These are phyloP conservation scores for Przewalskia tangutica DNA, from an alignment of 257 asterid species.

Conservation along the genomic window DNA sequence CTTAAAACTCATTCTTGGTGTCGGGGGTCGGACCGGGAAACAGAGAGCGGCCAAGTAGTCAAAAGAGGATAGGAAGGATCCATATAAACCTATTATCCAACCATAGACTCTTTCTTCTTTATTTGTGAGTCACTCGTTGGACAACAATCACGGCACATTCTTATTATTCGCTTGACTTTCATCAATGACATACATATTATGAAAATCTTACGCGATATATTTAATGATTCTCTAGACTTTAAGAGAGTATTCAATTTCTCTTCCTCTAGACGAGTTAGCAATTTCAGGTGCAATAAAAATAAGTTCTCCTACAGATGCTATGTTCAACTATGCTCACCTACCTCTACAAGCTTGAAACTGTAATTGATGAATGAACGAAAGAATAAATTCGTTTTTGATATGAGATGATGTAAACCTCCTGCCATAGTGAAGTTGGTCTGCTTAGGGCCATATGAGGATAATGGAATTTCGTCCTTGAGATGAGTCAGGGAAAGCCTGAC, in stretches of 20 bases:
- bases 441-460: background rate
- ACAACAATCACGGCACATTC: background rate
- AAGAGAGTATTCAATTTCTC: background rate
- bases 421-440: background rate
- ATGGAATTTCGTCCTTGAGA: background rate
- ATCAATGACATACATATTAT: background rate
- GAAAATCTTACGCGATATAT: background rate
- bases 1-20: too few relatives aligned
- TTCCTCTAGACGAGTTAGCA: background rate
- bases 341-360: background rate
- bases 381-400: background rate
- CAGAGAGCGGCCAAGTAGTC: too few relatives aligned
- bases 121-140: background rate
- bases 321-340: background rate
- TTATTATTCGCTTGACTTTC: background rate
- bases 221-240: background rate
- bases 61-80: background rate
- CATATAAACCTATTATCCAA: background rate
- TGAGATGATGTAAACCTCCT: background rate
- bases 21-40: too few relatives aligned
- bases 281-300: background rate
- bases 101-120: background rate
- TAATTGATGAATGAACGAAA: background rate
- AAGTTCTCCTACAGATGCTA: background rate
- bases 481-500: background rate